Percentiles rank a stretch among this genome's conserved stretches.
These are phyloP conservation scores for Tetrahymena borealis DNA, from an alignment of 73 alveolate species.

Conservation along the genomic window DNA sequence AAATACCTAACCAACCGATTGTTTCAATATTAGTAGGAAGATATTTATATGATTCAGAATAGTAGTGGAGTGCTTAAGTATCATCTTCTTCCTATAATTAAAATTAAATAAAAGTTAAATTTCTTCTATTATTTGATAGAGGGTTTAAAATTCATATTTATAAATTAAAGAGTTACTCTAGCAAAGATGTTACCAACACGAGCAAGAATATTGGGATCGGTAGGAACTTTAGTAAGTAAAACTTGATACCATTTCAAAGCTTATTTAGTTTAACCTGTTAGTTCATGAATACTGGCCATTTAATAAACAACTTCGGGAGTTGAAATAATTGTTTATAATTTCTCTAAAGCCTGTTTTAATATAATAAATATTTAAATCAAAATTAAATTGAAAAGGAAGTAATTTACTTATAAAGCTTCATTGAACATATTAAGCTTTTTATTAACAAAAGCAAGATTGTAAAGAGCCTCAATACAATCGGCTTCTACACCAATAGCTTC, in stretches of 20 bases:
- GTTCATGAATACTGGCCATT: conserved; percentile 93
- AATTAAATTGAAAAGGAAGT: background rate
- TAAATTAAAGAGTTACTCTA: conserved; percentile 65
- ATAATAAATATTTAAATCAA: background rate
- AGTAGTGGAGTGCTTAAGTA: conserved; percentile 91
- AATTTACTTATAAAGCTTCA: conserved; percentile 3
- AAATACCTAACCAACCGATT: conserved; percentile 91
- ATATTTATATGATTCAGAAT: conserved; percentile 92
- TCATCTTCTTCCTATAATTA: conserved; percentile 61
- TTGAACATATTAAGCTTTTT: conserved; percentile 37
- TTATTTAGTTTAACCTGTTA: conserved; percentile 86
- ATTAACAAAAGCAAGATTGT: conserved; percentile 96
- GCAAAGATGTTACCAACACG: conserved; percentile 85
- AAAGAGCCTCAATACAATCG: conserved; percentile 99
- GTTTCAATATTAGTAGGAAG: conserved; percentile 91
- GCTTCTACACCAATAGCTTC: conserved; percentile 99
- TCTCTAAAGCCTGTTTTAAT: conserved; percentile 93
- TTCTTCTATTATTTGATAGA: background rate
- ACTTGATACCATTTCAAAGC: conserved; percentile 94
- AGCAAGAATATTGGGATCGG: conserved; percentile 90
- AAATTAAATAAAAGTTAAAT: conserved; percentile 15
- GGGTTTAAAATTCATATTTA: conserved; percentile 52
- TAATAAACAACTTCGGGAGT: conserved; percentile 94
- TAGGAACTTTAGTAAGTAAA: conserved; percentile 82
- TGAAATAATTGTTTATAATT: conserved; percentile 96